phyloP scores from a whole-genome alignment of 306 rosid species.

The Elaeagnus macrophylla region DNA sequence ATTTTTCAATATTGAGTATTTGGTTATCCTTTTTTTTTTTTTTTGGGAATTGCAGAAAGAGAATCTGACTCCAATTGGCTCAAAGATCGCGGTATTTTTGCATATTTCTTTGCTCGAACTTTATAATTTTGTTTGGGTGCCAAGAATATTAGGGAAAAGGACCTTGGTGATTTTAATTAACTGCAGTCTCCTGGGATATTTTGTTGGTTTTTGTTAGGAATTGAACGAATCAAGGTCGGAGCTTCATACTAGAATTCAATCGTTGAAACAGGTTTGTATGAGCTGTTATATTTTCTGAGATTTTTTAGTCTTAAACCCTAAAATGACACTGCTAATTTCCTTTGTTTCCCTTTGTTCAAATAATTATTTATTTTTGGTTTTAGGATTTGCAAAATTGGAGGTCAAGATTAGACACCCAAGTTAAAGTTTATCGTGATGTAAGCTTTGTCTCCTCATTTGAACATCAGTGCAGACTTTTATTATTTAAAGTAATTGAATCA shows the following conservation, averaged over 20 bases:
- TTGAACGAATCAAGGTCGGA: constrained; percentile 85
- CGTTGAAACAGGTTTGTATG: constrained; percentile 56
- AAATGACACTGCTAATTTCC: constrained; percentile 1
- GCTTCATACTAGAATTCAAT: constrained; percentile 71
- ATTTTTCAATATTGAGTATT: background rate
- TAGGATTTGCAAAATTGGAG: constrained; percentile 97
- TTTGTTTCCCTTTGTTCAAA: background rate
- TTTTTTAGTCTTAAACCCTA: background rate
- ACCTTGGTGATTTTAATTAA: background rate
- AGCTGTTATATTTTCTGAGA: background rate
- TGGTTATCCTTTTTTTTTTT: background rate
- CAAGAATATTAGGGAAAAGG: background rate
- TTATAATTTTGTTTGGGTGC: constrained; percentile 10
- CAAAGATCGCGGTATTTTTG: constrained; percentile 53
- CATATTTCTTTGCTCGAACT: no score
- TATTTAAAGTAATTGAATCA: no score
- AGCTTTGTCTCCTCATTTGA: constrained; percentile 22
- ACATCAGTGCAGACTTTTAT: no score
- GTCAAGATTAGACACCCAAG: constrained; percentile 79
- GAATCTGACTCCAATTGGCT: constrained; percentile 51
- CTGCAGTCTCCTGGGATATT: background rate
- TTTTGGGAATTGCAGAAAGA: constrained; percentile 49
- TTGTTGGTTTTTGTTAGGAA: constrained; percentile 43
- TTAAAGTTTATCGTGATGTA: constrained; percentile 73
- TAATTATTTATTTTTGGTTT: constrained; percentile 1